These are phyloP conservation scores for Colletotrichum eremochloae DNA, from an alignment of 2,329 filamentous ascomycete genomes.

Conservation along the genomic window DNA sequence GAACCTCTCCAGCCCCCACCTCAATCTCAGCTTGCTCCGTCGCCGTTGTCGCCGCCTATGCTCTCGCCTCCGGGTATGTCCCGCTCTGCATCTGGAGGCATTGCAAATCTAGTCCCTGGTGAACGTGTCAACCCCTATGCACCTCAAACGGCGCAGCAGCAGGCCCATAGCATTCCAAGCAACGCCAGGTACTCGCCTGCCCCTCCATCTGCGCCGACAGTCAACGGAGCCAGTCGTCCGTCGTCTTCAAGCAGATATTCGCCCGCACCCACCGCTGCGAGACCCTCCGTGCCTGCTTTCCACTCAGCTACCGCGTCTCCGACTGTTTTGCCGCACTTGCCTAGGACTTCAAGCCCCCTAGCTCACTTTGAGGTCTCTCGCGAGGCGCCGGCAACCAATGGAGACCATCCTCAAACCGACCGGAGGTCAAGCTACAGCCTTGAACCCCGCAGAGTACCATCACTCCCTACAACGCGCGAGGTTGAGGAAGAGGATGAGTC, in stretches of 20 bases:
- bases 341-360: constrained; percentile 75
- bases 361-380: constrained; percentile 70
- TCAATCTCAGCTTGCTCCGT: constrained; percentile 46
- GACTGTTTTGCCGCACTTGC: constrained; percentile 68
- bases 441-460: constrained; percentile 68
- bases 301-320: constrained; percentile 52
- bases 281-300: constrained; percentile 58
- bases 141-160: constrained; percentile 54
- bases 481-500: constrained; percentile 69
- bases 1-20: constrained; percentile 50
- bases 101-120: constrained; percentile 65
- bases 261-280: constrained; percentile 58
- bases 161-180: constrained; percentile 51
- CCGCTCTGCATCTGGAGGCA: constrained; percentile 42
- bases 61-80: constrained; percentile 33
- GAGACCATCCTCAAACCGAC: constrained; percentile 59
- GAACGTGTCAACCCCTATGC: constrained; percentile 68
- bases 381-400: constrained; percentile 49
- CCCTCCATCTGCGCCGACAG: constrained; percentile 56
- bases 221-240: constrained; percentile 56
- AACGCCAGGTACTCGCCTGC: constrained; percentile 74
- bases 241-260: constrained; percentile 66
- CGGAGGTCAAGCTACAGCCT: constrained; percentile 66
- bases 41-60: constrained; percentile 35
- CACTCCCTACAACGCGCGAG: constrained; percentile 72